Percentiles rank a stretch among this genome's conserved stretches.
Conservation (phyloP, 495 filamentous ascomycete species). For the Achaetomiella virescens region DNA sequence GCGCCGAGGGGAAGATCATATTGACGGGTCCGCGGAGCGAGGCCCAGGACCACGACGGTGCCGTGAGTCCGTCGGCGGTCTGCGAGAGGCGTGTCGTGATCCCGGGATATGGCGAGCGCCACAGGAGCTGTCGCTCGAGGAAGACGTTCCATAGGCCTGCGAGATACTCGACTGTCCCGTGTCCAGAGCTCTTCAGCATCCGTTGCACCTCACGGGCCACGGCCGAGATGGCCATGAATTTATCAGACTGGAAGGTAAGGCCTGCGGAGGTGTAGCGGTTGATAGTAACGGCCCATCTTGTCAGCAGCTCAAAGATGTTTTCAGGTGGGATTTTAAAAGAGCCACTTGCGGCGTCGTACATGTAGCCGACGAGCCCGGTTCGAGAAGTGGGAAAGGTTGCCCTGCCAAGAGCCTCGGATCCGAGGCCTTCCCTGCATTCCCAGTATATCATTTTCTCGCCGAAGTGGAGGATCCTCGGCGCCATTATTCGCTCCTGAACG, state of each 20-base stretch:
- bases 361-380: no score
- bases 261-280: neutral
- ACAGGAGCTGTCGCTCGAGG: neutral
- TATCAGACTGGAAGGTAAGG: neutral
- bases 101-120: neutral
- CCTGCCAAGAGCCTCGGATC: neutral
- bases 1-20: neutral
- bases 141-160: neutral
- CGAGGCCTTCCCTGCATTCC: neutral
- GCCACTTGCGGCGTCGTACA: neutral
- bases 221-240: neutral
- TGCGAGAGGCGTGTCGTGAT: neutral
- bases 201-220: neutral
- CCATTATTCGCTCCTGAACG: neutral
- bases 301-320: neutral
- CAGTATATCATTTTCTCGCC: neutral
- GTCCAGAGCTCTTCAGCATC: neutral
- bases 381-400: no score
- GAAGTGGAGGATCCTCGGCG: neutral
- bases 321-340: neutral
- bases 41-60: neutral
- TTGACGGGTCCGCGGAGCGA: neutral
- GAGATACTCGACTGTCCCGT: neutral
- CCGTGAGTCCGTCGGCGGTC: neutral
- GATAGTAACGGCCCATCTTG: neutral